Evolutionary conservation across 306 rosid species (phyloP).

Genomic region (Pyrus pyrifolia): DNA sequence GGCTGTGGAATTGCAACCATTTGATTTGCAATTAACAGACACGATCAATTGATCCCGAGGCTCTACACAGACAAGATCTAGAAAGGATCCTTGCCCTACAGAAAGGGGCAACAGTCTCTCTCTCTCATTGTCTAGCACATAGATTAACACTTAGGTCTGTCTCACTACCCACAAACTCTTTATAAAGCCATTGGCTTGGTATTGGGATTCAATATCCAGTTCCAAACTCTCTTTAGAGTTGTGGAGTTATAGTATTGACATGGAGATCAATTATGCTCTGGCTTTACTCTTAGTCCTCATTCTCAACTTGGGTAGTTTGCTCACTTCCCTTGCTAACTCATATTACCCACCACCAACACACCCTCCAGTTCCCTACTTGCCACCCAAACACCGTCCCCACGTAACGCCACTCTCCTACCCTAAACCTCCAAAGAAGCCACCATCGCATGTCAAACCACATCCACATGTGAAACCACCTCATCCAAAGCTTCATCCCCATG

Average conservation of each 20-base stretch:
- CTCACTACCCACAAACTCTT: not conserved
- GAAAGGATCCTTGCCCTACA: too few species aligned
- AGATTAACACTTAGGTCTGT: not conserved
- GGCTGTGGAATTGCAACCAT: too few species aligned
- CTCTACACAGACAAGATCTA: too few species aligned
- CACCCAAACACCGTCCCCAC: not conserved
- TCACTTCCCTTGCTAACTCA: constrained; percentile 38
- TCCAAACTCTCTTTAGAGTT: not conserved
- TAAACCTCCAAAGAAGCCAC: constrained; percentile 20
- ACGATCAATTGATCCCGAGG: too few species aligned
- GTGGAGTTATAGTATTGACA: not conserved
- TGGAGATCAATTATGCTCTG: constrained; percentile 30
- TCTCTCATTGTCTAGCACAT: too few species aligned
- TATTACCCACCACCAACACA: constrained; percentile 48
- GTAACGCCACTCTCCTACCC: constrained; percentile 23
- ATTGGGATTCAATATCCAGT: constrained; percentile 2
- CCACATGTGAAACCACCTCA: too few species aligned
- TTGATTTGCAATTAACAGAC: too few species aligned
- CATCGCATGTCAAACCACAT: constrained; percentile 4
- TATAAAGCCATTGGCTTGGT: constrained; percentile 18
- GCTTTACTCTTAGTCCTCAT: constrained; percentile 36
- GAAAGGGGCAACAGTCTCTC: too few species aligned
- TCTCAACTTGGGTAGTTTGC: not conserved
- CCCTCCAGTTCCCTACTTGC: constrained; percentile 27
- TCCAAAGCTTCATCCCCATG: too few species aligned